These are phyloP conservation scores for Flaveria sonorensis DNA, from an alignment of 129 eudicot species.

Conservation along the genomic window DNA sequence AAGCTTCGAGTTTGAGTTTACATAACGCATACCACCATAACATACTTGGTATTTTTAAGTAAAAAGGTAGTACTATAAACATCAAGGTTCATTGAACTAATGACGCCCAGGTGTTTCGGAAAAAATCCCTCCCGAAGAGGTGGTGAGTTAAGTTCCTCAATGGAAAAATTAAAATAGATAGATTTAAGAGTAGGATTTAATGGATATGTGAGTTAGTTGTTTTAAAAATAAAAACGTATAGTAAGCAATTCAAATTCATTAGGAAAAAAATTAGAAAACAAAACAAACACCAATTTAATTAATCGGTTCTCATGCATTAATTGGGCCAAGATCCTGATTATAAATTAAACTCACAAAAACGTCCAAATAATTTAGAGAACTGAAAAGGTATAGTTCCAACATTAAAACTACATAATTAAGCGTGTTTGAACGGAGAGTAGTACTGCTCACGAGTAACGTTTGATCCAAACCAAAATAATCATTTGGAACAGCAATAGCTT, in stretches of 20 bases:
- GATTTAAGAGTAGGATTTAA: no score
- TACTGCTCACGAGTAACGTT: background rate
- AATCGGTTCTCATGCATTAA: background rate
- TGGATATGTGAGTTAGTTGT: background rate
- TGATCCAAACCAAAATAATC: conserved; percentile 29
- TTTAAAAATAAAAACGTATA: background rate
- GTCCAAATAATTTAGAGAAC: conserved; percentile 6
- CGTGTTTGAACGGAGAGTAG: conserved; percentile 12
- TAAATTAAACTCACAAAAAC: background rate
- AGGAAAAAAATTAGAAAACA: background rate
- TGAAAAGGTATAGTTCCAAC: conserved; percentile 24
- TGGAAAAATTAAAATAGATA: no score
- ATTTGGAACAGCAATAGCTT: conserved; percentile 65
- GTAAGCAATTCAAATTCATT: background rate
- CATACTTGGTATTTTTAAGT: no score
- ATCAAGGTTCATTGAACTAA: no score
- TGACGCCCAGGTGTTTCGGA: no score
- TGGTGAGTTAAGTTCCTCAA: background rate
- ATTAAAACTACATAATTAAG: background rate
- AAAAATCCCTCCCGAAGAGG: no score
- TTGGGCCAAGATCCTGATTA: background rate
- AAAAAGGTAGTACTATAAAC: no score
- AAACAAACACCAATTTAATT: background rate
- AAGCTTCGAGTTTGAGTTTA: no score
- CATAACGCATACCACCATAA: no score